Base-by-base conservation (phyloP, 2,329 filamentous ascomycete species). In the Lizonia empirigonia region DNA sequence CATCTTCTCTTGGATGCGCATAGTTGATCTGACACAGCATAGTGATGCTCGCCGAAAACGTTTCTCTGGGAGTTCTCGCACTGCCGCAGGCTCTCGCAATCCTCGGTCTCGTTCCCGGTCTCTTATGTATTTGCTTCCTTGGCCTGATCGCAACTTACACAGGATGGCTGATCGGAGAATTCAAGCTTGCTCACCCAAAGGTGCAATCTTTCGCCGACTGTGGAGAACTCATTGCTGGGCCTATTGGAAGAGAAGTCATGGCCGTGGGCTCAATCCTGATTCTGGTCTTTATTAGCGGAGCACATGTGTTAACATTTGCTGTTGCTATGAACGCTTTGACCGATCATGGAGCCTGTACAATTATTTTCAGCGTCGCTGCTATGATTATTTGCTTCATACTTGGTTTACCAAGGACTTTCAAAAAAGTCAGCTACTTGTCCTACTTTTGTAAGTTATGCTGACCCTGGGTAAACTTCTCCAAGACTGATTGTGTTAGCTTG, bases 241-340 rank as follows among this genome's bases (percentile, higher is more conserved):
- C 72, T 15, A 74, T 82, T 30, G 85, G 85, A 1, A 82, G 84
- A 55, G 84, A 88, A 67, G 58, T 90, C 24, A 75, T 88, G 35
- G 85, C 85, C 19, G 71, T 76, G 56, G 85, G 82, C 56, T 85
- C 87, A 60, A 74, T 81, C 8, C 71, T 89, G 15, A 84, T 89
- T 70, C 76, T 90, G 30, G 74, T 87, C 47, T 88, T 90, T 73
- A 81, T 88, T 60, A 85, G 87, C 72, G 85, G 82, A 26, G 87
- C 85, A n/a, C 88, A 91, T 72, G 78, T 88, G 42, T 75, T 90
- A 55, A 88, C 86, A 0, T 89, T 89, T 58, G 81, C 80, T 24
- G 86, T 89, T 62, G 86, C 86, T 59, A 82, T 89, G 71, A 85
- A 85, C 60, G 84, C 80, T 41, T 76, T 90, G 42, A 85, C 85